Conservation (phyloP, 306 rosid genomes). For the Prunus salicina region DNA sequence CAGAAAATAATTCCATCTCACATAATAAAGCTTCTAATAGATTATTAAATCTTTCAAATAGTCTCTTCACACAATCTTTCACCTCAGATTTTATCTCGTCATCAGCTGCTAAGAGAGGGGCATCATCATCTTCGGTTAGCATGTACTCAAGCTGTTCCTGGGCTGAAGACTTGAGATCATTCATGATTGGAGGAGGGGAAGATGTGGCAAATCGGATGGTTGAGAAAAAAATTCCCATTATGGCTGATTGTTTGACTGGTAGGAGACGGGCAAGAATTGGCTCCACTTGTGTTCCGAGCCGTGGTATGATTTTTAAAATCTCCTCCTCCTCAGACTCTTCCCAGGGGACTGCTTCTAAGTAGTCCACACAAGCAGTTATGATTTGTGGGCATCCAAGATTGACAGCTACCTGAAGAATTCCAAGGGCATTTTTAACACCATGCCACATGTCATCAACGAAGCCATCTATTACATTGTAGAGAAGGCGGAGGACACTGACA, state of each 20-base stretch:
- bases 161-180: slow-evolving; percentile 79
- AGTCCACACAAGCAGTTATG: slow-evolving; percentile 63
- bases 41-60: slow-evolving; percentile 52
- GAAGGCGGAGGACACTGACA: slow-evolving; percentile 72
- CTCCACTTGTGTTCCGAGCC: slow-evolving; percentile 64
- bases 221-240: slow-evolving; percentile 57
- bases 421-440: slow-evolving; percentile 78
- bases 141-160: slow-evolving; percentile 96
- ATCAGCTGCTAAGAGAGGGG: slow-evolving; percentile 66
- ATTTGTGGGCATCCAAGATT: slow-evolving; percentile 74
- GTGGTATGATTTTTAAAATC: slow-evolving; percentile 70
- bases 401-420: slow-evolving; percentile 74
- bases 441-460: slow-evolving; percentile 68
- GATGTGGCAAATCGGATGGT: slow-evolving; percentile 76
- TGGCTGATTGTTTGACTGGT: slow-evolving; percentile 64
- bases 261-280: slow-evolving; percentile 89
- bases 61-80: slow-evolving; percentile 59
- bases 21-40: slow-evolving; percentile 44
- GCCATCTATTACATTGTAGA: slow-evolving; percentile 53
- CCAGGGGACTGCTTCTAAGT: slow-evolving; percentile 94
- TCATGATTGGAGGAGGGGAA: slow-evolving; percentile 54
- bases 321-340: slow-evolving; percentile 97
- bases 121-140: slow-evolving; percentile 91
- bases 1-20: slow-evolving; percentile 45
- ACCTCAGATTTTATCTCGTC: slow-evolving; percentile 61